Evolutionary conservation across 2,329 filamentous ascomycete species (phyloP), one percentile per base, ranked within the genome.

Genomic region (Fusarium torreyae): DNA sequence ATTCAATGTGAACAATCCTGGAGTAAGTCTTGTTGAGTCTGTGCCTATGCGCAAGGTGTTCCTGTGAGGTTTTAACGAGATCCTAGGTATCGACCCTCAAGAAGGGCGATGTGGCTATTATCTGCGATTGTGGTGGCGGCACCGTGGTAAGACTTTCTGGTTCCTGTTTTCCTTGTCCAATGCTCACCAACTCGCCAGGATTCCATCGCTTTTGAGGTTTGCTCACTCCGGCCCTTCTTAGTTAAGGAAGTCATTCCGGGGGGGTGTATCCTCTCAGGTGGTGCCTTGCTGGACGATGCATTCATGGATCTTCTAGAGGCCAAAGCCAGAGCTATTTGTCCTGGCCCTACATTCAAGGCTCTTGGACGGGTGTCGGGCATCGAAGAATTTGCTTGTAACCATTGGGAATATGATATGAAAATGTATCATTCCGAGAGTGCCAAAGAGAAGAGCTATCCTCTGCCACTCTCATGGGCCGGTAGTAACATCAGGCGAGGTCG

Each of bases 351-450:
- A 4, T 34, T 45, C 14, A 9, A 8, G 2, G 4, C 5, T 13
- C 17, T 40, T 5, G 4, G 53, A 46, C 26, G 26, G 8, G 8
- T 28, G n/a, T 1, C 10, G 2, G 9, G 10, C 1, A 22, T 58
- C 17, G 5, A 17, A 5, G 11, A 13, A 1, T 40, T 51, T 18
- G 14, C 22, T 3, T 3, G 4, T 9, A 2, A 1, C 10, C 5
- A 34, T 4, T 59, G 45, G 54, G 34, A 46, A 0, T 2, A 11
- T 2, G 6, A 33, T 2, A 26, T 62, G 14, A 51, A 62, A 14
- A 1, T 2, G 2, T 1, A 3, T 5, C 13, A 17, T 24, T 36
- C 20, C n/a, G 1, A 10, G 4, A 1, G 14, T 11, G 2, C 1
- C 10, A 7, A 14, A 11, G 26, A 33, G 14, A 10, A 2, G 36